Evolutionary conservation across 768 basidiomycete genomes (phyloP).

Genomic region (Suillus lakei): DNA sequence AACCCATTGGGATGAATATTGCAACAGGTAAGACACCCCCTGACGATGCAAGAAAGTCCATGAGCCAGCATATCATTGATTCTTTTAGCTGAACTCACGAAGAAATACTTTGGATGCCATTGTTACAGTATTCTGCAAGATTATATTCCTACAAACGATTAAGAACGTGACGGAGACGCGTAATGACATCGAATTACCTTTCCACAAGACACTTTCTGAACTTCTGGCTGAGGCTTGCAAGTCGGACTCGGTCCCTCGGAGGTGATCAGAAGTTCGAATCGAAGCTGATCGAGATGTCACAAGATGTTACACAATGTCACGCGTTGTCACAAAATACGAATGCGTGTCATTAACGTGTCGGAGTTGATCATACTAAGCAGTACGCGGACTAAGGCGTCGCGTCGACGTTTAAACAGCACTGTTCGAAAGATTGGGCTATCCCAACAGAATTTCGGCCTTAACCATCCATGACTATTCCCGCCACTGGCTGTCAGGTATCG

Average conservation of each 20-base stretch:
- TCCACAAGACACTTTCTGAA: neutral
- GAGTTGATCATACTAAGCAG: neutral
- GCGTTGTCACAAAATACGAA: neutral
- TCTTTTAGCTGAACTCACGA: neutral
- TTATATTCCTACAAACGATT: neutral
- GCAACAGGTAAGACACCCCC: constrained; percentile 23
- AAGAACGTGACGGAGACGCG: neutral
- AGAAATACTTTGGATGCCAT: constrained; percentile 6
- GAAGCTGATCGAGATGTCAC: too few relatives aligned
- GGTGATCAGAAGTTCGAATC: too few relatives aligned
- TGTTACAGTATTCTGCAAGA: neutral
- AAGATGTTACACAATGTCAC: neutral
- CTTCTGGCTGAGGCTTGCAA: neutral
- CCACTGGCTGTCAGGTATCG: constrained; percentile 41
- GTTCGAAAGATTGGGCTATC: neutral
- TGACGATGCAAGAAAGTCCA: constrained; percentile 1
- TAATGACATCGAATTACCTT: neutral
- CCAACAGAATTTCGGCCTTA: neutral
- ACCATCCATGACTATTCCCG: neutral
- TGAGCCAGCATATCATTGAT: neutral
- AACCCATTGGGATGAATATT: constrained; percentile 23
- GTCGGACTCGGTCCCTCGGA: too few relatives aligned
- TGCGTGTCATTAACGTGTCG: neutral
- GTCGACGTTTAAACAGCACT: neutral
- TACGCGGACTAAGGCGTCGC: neutral